These are phyloP conservation scores for Ramaria rubella DNA, from an alignment of 768 basidiomycete genomes.

Conservation along the genomic window DNA sequence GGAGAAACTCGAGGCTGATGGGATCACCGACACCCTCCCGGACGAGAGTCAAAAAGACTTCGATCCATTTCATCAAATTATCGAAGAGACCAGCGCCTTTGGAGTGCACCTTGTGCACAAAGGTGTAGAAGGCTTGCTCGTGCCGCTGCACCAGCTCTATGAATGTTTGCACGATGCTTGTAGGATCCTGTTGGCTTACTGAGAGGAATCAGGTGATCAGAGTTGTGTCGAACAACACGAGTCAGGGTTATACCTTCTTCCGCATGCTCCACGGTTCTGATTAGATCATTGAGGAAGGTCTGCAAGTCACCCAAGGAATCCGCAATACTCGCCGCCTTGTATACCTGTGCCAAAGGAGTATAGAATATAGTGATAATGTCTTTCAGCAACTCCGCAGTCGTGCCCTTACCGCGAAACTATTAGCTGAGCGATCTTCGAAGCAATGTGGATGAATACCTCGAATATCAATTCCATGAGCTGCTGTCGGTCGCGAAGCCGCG, in stretches of 20 bases:
- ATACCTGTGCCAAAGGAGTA: slow-evolving; percentile 91
- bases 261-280: slow-evolving; percentile 84
- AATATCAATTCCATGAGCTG: slow-evolving; percentile 90
- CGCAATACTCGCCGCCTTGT: slow-evolving; percentile 93
- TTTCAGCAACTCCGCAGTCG: slow-evolving; percentile 89
- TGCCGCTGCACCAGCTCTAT: slow-evolving; percentile 91
- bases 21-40: slow-evolving; percentile 76
- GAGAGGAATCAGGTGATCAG: neutral
- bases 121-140: slow-evolving; percentile 91
- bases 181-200: slow-evolving; percentile 83
- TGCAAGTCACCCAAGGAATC: slow-evolving; percentile 91
- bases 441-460: slow-evolving; percentile 49
- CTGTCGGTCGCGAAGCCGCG: slow-evolving; percentile 79
- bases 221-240: neutral
- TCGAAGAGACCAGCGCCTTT: slow-evolving; percentile 94
- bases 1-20: slow-evolving; percentile 80
- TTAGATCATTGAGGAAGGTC: slow-evolving; percentile 90
- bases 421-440: neutral
- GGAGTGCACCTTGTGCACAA: slow-evolving; percentile 97
- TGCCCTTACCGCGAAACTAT: slow-evolving; percentile 51
- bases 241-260: slow-evolving; percentile 65
- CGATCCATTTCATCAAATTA: slow-evolving; percentile 93
- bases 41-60: slow-evolving; percentile 84
- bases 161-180: slow-evolving; percentile 83
- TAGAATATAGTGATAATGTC: slow-evolving; percentile 99